Evolutionary conservation across 2,329 filamentous ascomycete genomes (phyloP), one percentile per base, ranked within the genome.

Genomic region (Ustilaginoidea virens): DNA sequence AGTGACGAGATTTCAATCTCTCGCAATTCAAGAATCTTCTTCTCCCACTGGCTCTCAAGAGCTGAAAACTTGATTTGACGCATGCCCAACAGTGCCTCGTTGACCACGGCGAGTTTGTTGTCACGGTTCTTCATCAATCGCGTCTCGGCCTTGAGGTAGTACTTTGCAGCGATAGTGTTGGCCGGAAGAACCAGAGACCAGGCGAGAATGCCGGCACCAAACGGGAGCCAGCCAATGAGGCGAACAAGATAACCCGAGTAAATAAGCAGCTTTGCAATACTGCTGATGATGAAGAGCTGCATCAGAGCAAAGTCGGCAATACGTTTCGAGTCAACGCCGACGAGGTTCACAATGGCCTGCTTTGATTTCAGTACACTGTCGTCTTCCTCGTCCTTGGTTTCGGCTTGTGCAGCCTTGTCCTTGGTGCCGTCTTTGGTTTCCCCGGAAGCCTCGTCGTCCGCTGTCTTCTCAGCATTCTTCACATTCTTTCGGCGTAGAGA

Each of bases 1-100:
- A 81, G 63, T 14, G 69, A 69, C 5, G 53, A 50, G 7, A 87
- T 61, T 46, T 87, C 81, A 26, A 63, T 66, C 24, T 74, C 66
- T 42, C 81, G 63, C 68, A 36, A 64, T 49, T 36, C 63, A 51
- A 45, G 37, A 23, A 90, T 80, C 35, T 74, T 78, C 11, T 63
- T 59, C 46, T 83, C 71, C 80, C 81, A 87, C 39, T 80, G 70
- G 13, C 59, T 54, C 48, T 87, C 81, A 2, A 83, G 53, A 1
- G 80, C 80, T 1, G 79, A 79, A 40, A 87, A 85, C 44, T 90
- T 90, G 54, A 90, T 82, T 49, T 90, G 81, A 1, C 80, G 69
- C 37, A 87, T 86, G 6, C 80, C 80, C 40, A 80, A 69, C 1
- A 90, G 55, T 1, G 76, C 78, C 48, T 90, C 80, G 1, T 79